These are phyloP conservation scores for Arthroderma sp. DNA, from an alignment of 2,329 filamentous ascomycete genomes.

Conservation along the genomic window DNA sequence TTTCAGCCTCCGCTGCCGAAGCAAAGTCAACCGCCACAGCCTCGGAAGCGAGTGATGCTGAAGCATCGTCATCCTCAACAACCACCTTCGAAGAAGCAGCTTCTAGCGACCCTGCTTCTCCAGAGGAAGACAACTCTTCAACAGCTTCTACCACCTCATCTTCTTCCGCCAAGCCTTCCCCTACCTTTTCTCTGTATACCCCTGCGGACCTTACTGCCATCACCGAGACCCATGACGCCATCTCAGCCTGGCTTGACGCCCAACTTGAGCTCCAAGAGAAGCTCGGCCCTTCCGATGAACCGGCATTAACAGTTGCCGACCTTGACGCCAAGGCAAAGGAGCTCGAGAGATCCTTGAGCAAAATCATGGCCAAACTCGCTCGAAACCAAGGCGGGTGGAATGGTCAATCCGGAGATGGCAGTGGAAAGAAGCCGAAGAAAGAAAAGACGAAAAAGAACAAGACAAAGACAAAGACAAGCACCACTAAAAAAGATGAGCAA, in stretches of 20 bases:
- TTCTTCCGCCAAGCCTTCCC: conserved; percentile 22
- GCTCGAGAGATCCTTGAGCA: conserved; percentile 55
- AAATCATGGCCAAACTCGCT: conserved; percentile 56
- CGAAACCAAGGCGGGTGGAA: conserved; percentile 14
- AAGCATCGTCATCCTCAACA: conserved; percentile 30
- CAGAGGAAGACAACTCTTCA: conserved; percentile 54
- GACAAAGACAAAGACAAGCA: not conserved
- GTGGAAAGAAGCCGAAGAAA: not conserved
- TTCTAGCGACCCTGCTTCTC: conserved; percentile 45
- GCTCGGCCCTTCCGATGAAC: conserved; percentile 57
- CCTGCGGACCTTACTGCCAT: conserved; percentile 57
- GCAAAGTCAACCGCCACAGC: conserved; percentile 24
- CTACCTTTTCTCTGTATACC: conserved; percentile 55
- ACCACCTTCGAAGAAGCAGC: conserved; percentile 21
- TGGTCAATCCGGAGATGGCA: conserved; percentile 8
- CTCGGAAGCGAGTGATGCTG: conserved; percentile 30
- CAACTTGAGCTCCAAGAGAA: conserved; percentile 58
- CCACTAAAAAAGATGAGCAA: not conserved
- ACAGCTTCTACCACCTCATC: conserved; percentile 21
- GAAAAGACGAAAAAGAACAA: not conserved
- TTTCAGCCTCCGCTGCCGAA: conserved; percentile 38
- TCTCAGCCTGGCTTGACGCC: conserved; percentile 60
- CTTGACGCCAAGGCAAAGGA: conserved; percentile 54
- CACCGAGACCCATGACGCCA: conserved; percentile 47
- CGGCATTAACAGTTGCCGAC: conserved; percentile 60